phyloP scores from a whole-genome alignment of 345 rosid species.

The Barbarea vulgaris region DNA sequence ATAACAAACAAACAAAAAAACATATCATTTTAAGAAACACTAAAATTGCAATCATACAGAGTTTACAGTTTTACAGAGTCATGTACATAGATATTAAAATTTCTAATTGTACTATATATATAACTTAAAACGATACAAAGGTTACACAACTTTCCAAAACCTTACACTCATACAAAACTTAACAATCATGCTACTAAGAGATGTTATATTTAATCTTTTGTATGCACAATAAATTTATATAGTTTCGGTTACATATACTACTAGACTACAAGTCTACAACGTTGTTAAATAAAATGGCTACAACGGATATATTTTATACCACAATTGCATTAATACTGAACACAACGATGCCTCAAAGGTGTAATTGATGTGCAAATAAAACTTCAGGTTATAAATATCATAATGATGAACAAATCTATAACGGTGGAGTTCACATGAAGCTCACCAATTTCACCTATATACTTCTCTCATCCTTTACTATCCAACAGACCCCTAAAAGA shows the following conservation, averaged over 20 bases:
- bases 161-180: neutral
- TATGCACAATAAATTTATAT: neutral
- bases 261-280: neutral
- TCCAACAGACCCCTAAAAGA: neutral
- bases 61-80: neutral
- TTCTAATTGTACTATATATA: too few species aligned
- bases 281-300: neutral
- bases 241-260: neutral
- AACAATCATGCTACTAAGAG: conserved; percentile 5
- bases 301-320: conserved; percentile 16
- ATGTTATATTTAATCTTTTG: neutral
- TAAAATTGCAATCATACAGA: neutral
- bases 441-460: conserved; percentile 34
- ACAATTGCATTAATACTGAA: neutral
- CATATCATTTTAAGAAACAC: neutral
- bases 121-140: neutral
- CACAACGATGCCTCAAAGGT: neutral
- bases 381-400: conserved; percentile 5
- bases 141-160: neutral
- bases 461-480: conserved; percentile 9
- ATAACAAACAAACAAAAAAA: neutral
- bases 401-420: conserved; percentile 24
- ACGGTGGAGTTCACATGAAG: conserved; percentile 66
- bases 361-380: neutral
- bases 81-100: too few species aligned